Percentiles rank a stretch among this genome's conserved stretches.
Evolutionary conservation across 225 moss, liverwort and hornwort species (phyloP).

Genomic region (Anthoceros angustus): DNA sequence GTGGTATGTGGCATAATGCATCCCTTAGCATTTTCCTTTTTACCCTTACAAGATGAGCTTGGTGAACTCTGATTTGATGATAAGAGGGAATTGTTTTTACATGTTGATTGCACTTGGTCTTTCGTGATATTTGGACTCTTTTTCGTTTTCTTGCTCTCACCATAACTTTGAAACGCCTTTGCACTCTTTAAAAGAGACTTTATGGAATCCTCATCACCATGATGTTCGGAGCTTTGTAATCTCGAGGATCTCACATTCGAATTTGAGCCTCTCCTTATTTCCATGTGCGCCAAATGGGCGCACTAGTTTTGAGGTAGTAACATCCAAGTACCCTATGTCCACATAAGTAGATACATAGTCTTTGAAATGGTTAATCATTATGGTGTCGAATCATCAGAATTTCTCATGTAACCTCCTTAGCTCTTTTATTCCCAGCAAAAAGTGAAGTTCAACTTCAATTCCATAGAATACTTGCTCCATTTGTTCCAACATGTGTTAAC

Average conservation of each 20-base stretch:
- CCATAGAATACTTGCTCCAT: too few species aligned
- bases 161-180: not conserved
- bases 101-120: not conserved
- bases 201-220: not conserved
- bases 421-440: too few species aligned
- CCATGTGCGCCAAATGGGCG: slow-evolving; percentile 2
- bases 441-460: too few species aligned
- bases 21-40: slow-evolving; percentile 3
- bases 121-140: not conserved
- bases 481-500: too few species aligned
- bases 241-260: not conserved
- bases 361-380: too few species aligned
- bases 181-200: not conserved
- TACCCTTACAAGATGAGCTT: not conserved
- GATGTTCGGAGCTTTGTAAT: not conserved
- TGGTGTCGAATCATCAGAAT: too few species aligned
- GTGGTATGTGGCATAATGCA: not conserved
- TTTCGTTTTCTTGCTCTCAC: not conserved
- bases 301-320: not conserved
- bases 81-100: not conserved
- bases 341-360: too few species aligned
- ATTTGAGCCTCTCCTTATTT: not conserved
- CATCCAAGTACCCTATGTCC: not conserved
- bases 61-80: not conserved
- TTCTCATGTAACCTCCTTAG: too few species aligned